Percentiles rank a stretch among this genome's conserved stretches.
Evolutionary conservation across 495 filamentous ascomycete species (phyloP).

Genomic region (Talaromyces trachyspermus): DNA sequence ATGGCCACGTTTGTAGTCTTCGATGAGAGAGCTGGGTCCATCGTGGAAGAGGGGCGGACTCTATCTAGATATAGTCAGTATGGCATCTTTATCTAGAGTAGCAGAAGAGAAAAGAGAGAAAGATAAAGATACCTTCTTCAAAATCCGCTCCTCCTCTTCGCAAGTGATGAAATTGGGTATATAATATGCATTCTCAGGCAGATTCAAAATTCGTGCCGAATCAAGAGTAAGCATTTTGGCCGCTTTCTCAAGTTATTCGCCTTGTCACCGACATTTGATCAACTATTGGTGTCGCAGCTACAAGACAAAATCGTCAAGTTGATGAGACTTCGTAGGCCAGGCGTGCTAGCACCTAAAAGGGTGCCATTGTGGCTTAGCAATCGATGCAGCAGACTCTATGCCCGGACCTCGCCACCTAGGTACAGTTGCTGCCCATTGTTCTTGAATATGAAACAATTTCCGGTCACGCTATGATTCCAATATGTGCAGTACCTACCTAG

Average conservation of each 20-base stretch:
- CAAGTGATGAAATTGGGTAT: conserved; percentile 77
- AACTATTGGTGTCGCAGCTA: no score
- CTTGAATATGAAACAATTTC: no score
- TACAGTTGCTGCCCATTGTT: no score
- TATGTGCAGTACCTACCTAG: no score
- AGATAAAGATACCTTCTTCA: conserved; percentile 52
- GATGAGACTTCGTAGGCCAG: neutral
- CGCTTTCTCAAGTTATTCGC: no score
- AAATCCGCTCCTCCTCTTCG: conserved; percentile 63
- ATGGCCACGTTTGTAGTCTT: conserved; percentile 85
- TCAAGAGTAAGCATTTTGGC: conserved; percentile 23
- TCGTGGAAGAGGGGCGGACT: conserved; percentile 57
- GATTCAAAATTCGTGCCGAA: conserved; percentile 43
- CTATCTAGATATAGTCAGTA: conserved; percentile 24
- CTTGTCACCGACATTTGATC: no score
- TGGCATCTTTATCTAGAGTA: neutral
- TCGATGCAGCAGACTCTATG: no score
- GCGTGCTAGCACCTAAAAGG: no score
- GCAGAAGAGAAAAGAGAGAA: conserved; percentile 1
- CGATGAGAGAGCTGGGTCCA: conserved; percentile 84
- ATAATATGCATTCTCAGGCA: conserved; percentile 72
- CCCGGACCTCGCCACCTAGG: no score
- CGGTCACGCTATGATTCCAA: no score
- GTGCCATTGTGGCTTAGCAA: no score
- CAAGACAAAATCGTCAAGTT: no score